phyloP scores from a whole-genome alignment of 768 basidiomycete species.

The Suillus subaureus region DNA sequence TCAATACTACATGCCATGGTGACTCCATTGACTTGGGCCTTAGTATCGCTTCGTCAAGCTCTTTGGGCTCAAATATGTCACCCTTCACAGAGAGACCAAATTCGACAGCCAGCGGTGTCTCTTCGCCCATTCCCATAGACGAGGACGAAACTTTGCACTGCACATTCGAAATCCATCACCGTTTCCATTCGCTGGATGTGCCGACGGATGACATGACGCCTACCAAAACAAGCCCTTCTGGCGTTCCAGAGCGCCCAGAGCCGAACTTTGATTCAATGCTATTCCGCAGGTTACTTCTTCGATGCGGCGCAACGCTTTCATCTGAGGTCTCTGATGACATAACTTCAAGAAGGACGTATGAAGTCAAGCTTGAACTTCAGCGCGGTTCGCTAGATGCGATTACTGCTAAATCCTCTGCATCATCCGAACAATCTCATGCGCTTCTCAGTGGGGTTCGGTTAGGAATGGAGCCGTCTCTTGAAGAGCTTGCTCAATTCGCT shows the following conservation, averaged over 20 bases:
- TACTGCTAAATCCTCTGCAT: slow-evolving; percentile 39
- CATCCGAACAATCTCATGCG: slow-evolving; percentile 50
- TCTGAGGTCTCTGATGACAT: slow-evolving; percentile 43
- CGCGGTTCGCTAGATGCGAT: slow-evolving; percentile 52
- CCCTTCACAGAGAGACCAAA: slow-evolving; percentile 25
- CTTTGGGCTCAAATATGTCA: slow-evolving; percentile 24
- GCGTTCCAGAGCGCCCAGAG: slow-evolving; percentile 27
- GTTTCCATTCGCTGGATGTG: slow-evolving; percentile 34
- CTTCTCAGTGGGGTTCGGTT: slow-evolving; percentile 52
- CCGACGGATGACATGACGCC: slow-evolving; percentile 14
- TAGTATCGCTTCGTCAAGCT: slow-evolving; percentile 44
- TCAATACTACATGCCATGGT: slow-evolving; percentile 65
- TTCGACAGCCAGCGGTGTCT: slow-evolving; percentile 27
- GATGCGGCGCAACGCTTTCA: slow-evolving; percentile 51
- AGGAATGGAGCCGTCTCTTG: slow-evolving; percentile 74
- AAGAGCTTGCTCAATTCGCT: slow-evolving; percentile 77
- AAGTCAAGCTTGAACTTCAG: slow-evolving; percentile 66
- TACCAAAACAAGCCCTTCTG: slow-evolving; percentile 13
- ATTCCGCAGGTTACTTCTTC: slow-evolving; percentile 60
- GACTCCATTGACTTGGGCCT: slow-evolving; percentile 90
- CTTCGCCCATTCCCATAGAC: slow-evolving; percentile 24
- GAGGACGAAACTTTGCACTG: slow-evolving; percentile 50
- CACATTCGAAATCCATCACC: slow-evolving; percentile 59
- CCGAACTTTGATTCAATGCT: slow-evolving; percentile 53
- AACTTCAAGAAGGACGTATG: slow-evolving; percentile 57